Conservation (phyloP, 257 asterid genomes). For the Scutellaria galericulata region DNA sequence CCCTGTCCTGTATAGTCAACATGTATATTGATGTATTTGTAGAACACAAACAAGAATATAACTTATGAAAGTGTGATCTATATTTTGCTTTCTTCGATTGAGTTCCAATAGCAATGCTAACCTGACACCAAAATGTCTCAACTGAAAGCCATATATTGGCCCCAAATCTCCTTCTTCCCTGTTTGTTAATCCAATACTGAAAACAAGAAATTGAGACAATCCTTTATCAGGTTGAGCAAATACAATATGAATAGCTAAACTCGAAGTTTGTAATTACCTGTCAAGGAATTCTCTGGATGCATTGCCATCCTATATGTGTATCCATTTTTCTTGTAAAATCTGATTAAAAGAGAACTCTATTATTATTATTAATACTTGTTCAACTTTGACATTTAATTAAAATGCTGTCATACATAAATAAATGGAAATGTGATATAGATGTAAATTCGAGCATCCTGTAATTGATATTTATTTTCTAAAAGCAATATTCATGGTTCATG, state of each 20-base stretch:
- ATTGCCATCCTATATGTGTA: slow-evolving; percentile 81
- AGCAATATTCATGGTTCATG: too few relatives aligned
- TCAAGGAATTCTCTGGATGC: slow-evolving; percentile 80
- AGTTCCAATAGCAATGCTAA: slow-evolving; percentile 32
- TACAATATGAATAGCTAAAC: slow-evolving; percentile 6
- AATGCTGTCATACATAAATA: not conserved
- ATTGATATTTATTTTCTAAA: too few relatives aligned
- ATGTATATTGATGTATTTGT: slow-evolving; percentile 74
- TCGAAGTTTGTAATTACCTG: slow-evolving; percentile 48
- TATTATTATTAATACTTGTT: not conserved
- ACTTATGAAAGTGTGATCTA: not conserved
- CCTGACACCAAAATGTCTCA: slow-evolving; percentile 92
- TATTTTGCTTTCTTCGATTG: slow-evolving; percentile 5
- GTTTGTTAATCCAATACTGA: slow-evolving; percentile 64
- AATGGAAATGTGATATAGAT: not conserved
- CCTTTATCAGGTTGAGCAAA: slow-evolving; percentile 34
- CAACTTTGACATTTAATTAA: not conserved
- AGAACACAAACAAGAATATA: not conserved
- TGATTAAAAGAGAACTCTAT: slow-evolving; percentile 37
- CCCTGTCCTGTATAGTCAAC: slow-evolving; percentile 64
- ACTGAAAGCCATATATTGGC: slow-evolving; percentile 81
- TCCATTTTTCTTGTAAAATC: slow-evolving; percentile 70
- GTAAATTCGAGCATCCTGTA: too few relatives aligned
- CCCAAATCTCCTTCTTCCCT: slow-evolving; percentile 81
- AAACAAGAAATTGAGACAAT: slow-evolving; percentile 1